phyloP scores from a whole-genome alignment of 73 alveolate species.

The Paramecium tetraurelia region DNA sequence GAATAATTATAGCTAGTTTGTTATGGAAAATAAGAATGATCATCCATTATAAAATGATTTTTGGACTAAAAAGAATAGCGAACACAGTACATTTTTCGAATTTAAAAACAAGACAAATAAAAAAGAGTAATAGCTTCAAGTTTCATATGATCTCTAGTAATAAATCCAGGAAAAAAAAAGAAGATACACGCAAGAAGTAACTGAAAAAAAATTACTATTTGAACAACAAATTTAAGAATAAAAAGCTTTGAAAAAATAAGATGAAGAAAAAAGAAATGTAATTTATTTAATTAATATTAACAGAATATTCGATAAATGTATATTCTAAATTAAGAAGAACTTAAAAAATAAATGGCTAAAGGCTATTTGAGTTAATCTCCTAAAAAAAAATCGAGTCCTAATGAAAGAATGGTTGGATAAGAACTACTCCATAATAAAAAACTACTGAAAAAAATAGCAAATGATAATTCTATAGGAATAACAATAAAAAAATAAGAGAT shows the following conservation, averaged over 20 bases:
- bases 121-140: not conserved
- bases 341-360: not conserved
- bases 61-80: not conserved
- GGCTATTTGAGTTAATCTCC: not conserved
- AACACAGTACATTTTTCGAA: not conserved
- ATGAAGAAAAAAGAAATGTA: not conserved
- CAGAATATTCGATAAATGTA: not conserved
- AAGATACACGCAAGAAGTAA: not conserved
- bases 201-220: not conserved
- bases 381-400: not conserved
- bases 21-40: not conserved
- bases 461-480: not conserved
- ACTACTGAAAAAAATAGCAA: not conserved
- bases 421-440: constrained; percentile 27
- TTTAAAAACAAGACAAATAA: not conserved
- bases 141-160: not conserved
- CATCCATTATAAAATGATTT: not conserved
- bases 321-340: not conserved
- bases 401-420: not conserved
- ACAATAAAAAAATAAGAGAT: not conserved
- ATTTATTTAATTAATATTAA: not conserved
- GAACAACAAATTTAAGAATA: not conserved
- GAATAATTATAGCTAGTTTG: constrained; percentile 4
- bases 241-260: not conserved
- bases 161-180: not conserved